Evolutionary conservation across 2,329 filamentous ascomycete species (phyloP), one percentile per base, ranked within the genome.

Genomic region (Diplodia seriata): DNA sequence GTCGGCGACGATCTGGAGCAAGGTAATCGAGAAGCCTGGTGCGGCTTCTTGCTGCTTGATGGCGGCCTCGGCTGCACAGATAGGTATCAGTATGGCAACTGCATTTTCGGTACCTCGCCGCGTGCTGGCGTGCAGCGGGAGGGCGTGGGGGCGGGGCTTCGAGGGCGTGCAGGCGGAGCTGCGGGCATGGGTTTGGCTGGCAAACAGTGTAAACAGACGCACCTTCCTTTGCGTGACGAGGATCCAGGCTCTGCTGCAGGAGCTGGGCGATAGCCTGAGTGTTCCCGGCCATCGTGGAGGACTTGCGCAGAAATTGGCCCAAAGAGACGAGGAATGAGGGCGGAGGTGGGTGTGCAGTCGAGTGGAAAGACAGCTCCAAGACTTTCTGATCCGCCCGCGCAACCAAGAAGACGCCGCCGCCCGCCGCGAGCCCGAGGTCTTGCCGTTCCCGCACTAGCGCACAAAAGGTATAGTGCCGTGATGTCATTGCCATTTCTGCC

Each of bases 1-100:
- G 72, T 90, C 89, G 71, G 91, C 92, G 74, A 97, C 93, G 76
- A 98, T 96, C 74, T 94, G 93, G 64, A 99, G 90, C 66, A 99
- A 89, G 67, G 79, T 73, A 70, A 98, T 85, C 18, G 94, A 96
- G 83, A 97, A 99, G 75, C 91, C 90, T 9, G 93, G 91, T 78
- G 93, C 94, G 76, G 85, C 84, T 79, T 97, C 90, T 81, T 95
- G 90, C 70, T 87, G 84, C 76, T 91, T 90, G 74, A 98, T 88
- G 68, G 90, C 88, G 74, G 85, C 84, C 84, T 98, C 93, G 78
- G 94, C 93, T 98, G 79, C 74, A 33, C 14, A n/a, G 53, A 49
- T 62, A n/a, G 61, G 18, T 20, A 74, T 78, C 50, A 77, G 74
- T 67, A 18, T 3, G n/a, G 43, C 43, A 20, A 11, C 8, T n/a